Base-by-base conservation (phyloP, 2,329 filamentous ascomycete species). In the Fusarium abutilonis region DNA sequence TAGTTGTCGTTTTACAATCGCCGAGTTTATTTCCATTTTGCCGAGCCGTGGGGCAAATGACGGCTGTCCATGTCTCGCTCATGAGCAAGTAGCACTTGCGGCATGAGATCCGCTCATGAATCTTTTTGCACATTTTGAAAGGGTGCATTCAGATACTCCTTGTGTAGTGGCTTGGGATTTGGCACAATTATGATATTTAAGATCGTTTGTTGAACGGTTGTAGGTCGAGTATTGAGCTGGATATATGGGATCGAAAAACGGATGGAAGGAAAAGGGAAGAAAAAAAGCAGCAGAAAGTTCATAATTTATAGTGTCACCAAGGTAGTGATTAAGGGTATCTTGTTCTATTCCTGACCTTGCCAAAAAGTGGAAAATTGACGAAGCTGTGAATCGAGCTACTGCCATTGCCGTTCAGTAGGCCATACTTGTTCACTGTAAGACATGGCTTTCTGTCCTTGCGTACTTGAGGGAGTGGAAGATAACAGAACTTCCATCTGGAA, bases 81-180 rank as follows among this genome's bases (percentile, higher is more conserved):
- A 52, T 36, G 11, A 52, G 32, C 7, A 42, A 17, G 19, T 19
- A 52, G 26, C 47, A 55, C 4, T 55, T 52, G 0, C 47, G 21
- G n/a, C 52, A 55, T 7, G 32, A 31, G 9, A 38, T 14, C 6
- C 32, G 28, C 8, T 23, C 28, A 8, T 52, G 47, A 3, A 38
- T 17, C n/a, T 55, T 40, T 1, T 26, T 31, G 7, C 47, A 55
- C 52, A 55, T 55, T 0, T 3, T 4, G 3, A 1, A 9, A 23
- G 21, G n/a, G 38, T 14, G 17, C 4, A 8, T 4, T 26, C 2
- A 8, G 23, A 26, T 26, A 26, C 9, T 31, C 29, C 10, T 14
- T 6, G 14, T n/a, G 23, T 26, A 8, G 23, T 26, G 23, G 23
- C 8, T 7, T 26, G 23, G 6, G 23, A 26, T 26, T 4, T 26